phyloP scores from a whole-genome alignment of 2,329 filamentous ascomycete species.

The Aschersonia sp. region DNA sequence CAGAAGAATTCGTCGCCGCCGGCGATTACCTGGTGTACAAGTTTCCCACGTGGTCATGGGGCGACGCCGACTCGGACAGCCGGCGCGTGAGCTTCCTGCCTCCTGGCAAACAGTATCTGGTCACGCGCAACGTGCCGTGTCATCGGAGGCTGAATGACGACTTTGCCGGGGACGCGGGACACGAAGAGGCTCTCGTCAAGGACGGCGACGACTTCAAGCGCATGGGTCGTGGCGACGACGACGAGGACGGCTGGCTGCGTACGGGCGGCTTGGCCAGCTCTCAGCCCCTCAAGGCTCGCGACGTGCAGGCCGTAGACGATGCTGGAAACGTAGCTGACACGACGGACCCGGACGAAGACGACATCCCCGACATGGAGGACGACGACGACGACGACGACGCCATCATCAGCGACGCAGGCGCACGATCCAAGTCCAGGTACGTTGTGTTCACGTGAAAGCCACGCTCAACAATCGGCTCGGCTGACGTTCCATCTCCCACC shows the following conservation, averaged over 20 bases:
- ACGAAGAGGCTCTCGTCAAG: constrained; percentile 73
- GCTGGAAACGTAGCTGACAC: constrained; percentile 71
- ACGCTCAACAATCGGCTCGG: background rate
- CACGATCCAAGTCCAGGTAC: constrained; percentile 31
- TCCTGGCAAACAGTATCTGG: constrained; percentile 82
- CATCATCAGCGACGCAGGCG: constrained; percentile 67
- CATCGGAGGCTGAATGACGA: constrained; percentile 83
- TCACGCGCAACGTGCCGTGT: constrained; percentile 90
- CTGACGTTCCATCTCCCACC: constrained; percentile 1
- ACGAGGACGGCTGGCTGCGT: constrained; percentile 83
- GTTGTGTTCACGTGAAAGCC: constrained; percentile 1
- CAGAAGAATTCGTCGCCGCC: constrained; percentile 88
- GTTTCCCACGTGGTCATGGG: constrained; percentile 97
- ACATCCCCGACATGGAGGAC: constrained; percentile 97
- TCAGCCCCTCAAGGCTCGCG: constrained; percentile 60
- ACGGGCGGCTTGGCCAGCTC: constrained; percentile 68
- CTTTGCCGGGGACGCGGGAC: constrained; percentile 77
- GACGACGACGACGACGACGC: constrained; percentile 95
- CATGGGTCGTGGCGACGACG: constrained; percentile 31
- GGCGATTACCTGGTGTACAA: constrained; percentile 98
- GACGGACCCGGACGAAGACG: constrained; percentile 56
- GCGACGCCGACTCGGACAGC: constrained; percentile 67
- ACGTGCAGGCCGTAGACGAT: constrained; percentile 82
- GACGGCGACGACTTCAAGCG: constrained; percentile 54
- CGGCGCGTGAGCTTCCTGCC: constrained; percentile 75